A percentile compares a stretch with the other conserved stretches of the same genome.
Evolutionary conservation across 2,329 filamentous ascomycete genomes (phyloP).

Genomic region (Fusarium sambucinum): DNA sequence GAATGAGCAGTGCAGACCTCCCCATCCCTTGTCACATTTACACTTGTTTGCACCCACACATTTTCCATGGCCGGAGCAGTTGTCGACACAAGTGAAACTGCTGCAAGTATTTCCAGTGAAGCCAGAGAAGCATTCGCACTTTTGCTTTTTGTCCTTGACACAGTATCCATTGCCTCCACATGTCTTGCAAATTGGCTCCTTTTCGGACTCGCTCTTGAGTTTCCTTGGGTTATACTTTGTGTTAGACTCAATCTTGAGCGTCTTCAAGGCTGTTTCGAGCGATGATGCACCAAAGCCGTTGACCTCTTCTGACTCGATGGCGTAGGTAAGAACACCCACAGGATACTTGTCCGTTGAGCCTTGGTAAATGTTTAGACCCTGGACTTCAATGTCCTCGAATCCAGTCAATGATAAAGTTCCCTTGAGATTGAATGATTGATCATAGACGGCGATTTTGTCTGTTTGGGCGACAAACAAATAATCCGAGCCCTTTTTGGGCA

Average conservation of each 20-base stretch:
- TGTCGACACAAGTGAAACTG: constrained; percentile 54
- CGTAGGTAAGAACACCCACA: constrained; percentile 56
- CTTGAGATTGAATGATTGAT: constrained; percentile 50
- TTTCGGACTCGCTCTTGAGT: constrained; percentile 37
- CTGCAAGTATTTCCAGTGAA: constrained; percentile 54
- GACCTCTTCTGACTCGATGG: constrained; percentile 56
- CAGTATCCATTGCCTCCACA: constrained; percentile 58
- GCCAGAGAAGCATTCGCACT: constrained; percentile 60
- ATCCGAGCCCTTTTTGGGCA: constrained; percentile 53
- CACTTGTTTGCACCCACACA: constrained; percentile 59
- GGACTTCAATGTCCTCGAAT: constrained; percentile 56
- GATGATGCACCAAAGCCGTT: constrained; percentile 57
- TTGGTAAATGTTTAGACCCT: constrained; percentile 59
- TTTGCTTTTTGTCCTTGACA: constrained; percentile 35
- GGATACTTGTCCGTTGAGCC: constrained; percentile 52
- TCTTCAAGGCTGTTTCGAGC: constrained; percentile 51
- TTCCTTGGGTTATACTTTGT: constrained; percentile 55
- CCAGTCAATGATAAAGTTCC: constrained; percentile 55
- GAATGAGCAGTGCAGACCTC: constrained; percentile 60
- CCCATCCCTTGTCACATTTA: constrained; percentile 57
- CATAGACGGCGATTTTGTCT: constrained; percentile 56
- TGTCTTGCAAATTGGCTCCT: constrained; percentile 50
- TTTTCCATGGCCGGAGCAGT: constrained; percentile 57
- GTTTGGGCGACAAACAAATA: constrained; percentile 58
- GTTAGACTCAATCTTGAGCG: constrained; percentile 53